Evolutionary conservation across 352 stramenopile species (phyloP), one percentile per base, ranked within the genome.

Genomic region (Globisporangium cystogenes): DNA sequence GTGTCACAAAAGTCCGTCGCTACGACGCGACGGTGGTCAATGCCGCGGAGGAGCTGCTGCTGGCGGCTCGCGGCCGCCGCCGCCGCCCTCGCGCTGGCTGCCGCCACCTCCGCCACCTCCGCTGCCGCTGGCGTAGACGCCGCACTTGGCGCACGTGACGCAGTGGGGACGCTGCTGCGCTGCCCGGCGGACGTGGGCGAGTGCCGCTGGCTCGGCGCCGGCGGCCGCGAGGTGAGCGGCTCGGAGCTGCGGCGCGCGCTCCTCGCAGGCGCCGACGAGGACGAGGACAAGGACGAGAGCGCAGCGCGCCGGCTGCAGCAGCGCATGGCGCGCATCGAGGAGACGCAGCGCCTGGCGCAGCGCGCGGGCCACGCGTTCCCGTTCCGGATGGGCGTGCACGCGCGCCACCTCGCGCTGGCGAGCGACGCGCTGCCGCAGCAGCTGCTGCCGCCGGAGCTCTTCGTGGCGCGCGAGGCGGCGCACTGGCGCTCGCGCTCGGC

Each of bases 321-420:
- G 23, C 81, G 89, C 67, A 90, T 91, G 70, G 64, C 67, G 46
- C 89, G 90, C 60, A 73, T 91, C 27, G 77, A 90, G 67, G 70
- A 76, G 88, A 50, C 37, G 48, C 62, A 81, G 48, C 61, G 65
- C 33, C 80, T 88, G 43, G 74, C 81, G 10, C 60, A 74, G 35
- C 70, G 47, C 7, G 60, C 86, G n/a, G 73, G 71, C 4, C 76
- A 88, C 56, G 53, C 59, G 23, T 87, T 90, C 49, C 70, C 68
- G 40, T 90, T 87, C 46, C 62, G 70, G 37, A 77, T 88, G 70
- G 81, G 81, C 29, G 74, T 92, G 51, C 83, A 80, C 29, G 60
- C 62, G 24, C 76, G 78, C 12, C 81, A 92, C 58, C 59, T 92
- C 37, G 55, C 57, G 21, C 76, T 80, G 3, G 31, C 58, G 12